Percentiles rank a stretch among this genome's conserved stretches.
Evolutionary conservation across 177 flowering plant genomes (phyloP).

Genomic region (Vitis hybrid): DNA sequence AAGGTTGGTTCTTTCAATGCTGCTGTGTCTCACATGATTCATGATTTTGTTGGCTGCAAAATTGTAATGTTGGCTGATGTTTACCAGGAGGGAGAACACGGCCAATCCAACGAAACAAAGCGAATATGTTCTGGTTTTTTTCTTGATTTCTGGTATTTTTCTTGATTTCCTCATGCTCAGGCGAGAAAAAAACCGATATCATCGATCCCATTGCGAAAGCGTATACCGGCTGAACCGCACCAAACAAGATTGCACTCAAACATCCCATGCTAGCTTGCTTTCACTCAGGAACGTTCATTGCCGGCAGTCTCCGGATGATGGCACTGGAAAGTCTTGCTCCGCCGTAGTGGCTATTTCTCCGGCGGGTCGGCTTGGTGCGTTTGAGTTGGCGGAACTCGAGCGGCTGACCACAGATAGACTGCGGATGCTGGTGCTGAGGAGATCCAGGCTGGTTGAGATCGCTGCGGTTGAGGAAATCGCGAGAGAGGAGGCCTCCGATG

Average conservation of each 20-base stretch:
- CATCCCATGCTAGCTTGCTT: slow-evolving; percentile 66
- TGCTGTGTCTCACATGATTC: too few relatives aligned
- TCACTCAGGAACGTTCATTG: slow-evolving; percentile 79
- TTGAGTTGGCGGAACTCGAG: slow-evolving; percentile 57
- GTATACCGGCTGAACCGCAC: slow-evolving; percentile 74
- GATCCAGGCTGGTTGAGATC: slow-evolving; percentile 16
- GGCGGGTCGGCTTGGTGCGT: slow-evolving; percentile 5
- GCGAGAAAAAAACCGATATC: slow-evolving; percentile 64
- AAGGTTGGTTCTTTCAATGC: slow-evolving; percentile 45
- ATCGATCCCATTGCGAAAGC: slow-evolving; percentile 73
- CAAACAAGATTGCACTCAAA: slow-evolving; percentile 57
- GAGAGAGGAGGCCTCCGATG: not conserved
- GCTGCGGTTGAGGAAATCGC: not conserved
- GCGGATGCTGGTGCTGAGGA: slow-evolving; percentile 34
- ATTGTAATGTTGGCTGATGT: slow-evolving; percentile 66
- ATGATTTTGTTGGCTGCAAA: slow-evolving; percentile 49
- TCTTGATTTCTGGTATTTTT: slow-evolving; percentile 51
- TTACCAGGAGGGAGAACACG: slow-evolving; percentile 53
- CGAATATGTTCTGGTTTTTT: slow-evolving; percentile 46
- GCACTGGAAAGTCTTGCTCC: slow-evolving; percentile 31
- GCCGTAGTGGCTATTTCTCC: not conserved
- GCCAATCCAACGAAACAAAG: slow-evolving; percentile 51
- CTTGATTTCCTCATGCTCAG: slow-evolving; percentile 60
- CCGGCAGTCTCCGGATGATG: slow-evolving; percentile 61
- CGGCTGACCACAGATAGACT: slow-evolving; percentile 45